Percentiles rank a stretch among this genome's conserved stretches.
These are phyloP conservation scores for Ustilago bromivora DNA, from an alignment of 1,284 basidiomycete species.

Conservation along the genomic window DNA sequence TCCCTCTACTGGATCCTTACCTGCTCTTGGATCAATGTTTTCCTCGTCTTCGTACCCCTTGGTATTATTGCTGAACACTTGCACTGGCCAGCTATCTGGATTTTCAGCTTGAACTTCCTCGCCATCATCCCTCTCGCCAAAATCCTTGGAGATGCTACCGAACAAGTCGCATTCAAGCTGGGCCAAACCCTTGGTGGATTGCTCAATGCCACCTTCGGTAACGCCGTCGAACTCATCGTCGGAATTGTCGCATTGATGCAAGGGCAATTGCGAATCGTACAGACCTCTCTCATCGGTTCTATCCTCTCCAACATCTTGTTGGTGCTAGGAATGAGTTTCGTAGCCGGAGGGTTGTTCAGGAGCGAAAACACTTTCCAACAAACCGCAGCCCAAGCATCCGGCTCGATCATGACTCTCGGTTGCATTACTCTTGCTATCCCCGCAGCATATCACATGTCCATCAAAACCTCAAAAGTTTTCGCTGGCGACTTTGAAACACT, in stretches of 20 bases:
- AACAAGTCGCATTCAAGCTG: constrained; percentile 63
- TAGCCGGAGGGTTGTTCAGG: constrained; percentile 67
- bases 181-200: constrained; percentile 68
- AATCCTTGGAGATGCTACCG: constrained; percentile 67
- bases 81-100: constrained; percentile 63
- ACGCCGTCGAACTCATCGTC: constrained; percentile 69
- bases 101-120: constrained; percentile 67
- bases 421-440: constrained; percentile 91
- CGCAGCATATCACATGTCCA: constrained; percentile 79
- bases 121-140: constrained; percentile 69
- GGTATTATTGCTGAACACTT: constrained; percentile 62
- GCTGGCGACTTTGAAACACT: constrained; percentile 58
- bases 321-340: constrained; percentile 66
- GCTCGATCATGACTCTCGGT: constrained; percentile 82
- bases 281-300: constrained; percentile 66
- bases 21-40: constrained; percentile 61
- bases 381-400: constrained; percentile 67
- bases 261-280: constrained; percentile 72
- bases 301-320: constrained; percentile 67
- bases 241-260: constrained; percentile 82
- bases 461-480: constrained; percentile 60
- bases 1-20: constrained; percentile 65
- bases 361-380: constrained; percentile 66
- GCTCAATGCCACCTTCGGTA: constrained; percentile 68
- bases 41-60: constrained; percentile 68